These are phyloP conservation scores for Gymnopus androsaceus DNA, from an alignment of 1,284 basidiomycete genomes.

Conservation along the genomic window DNA sequence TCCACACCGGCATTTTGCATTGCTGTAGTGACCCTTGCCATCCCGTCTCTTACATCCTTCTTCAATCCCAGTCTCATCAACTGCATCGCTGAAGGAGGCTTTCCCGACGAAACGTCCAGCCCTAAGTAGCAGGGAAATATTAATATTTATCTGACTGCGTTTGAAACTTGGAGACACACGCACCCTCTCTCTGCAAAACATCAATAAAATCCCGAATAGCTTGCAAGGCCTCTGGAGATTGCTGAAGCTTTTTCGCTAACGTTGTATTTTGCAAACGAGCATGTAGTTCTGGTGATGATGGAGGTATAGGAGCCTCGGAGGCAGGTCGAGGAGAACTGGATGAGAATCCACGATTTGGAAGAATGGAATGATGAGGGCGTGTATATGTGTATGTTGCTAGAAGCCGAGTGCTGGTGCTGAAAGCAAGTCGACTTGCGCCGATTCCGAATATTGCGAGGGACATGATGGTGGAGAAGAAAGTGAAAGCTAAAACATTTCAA, in stretches of 20 bases:
- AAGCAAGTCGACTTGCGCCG: conserved; percentile 1
- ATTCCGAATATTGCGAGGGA: too few relatives aligned
- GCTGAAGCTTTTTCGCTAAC: conserved; percentile 49
- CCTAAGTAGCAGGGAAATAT: conserved; percentile 40
- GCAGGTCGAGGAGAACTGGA: conserved; percentile 35
- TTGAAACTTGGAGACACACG: conserved; percentile 1
- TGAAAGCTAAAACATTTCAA: not conserved
- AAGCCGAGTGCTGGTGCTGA: conserved; percentile 7
- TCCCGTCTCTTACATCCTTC: conserved; percentile 51
- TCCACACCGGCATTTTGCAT: conserved; percentile 63
- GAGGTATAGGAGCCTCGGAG: conserved; percentile 29
- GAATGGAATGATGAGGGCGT: conserved; percentile 7
- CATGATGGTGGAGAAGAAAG: not conserved
- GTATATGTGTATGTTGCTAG: conserved; percentile 16
- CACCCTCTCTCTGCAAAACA: conserved; percentile 56
- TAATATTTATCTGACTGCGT: not conserved
- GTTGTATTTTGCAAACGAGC: conserved; percentile 33
- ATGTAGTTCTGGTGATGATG: conserved; percentile 20
- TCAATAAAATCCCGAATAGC: conserved; percentile 47
- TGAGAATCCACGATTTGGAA: conserved; percentile 37
- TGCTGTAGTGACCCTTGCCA: conserved; percentile 49
- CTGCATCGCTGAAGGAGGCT: conserved; percentile 50
- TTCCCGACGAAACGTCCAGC: conserved; percentile 43
- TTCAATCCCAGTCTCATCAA: conserved; percentile 55
- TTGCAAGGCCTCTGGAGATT: conserved; percentile 50